Conservation (phyloP, 345 rosid species). For the Eucalyptus rudis region DNA sequence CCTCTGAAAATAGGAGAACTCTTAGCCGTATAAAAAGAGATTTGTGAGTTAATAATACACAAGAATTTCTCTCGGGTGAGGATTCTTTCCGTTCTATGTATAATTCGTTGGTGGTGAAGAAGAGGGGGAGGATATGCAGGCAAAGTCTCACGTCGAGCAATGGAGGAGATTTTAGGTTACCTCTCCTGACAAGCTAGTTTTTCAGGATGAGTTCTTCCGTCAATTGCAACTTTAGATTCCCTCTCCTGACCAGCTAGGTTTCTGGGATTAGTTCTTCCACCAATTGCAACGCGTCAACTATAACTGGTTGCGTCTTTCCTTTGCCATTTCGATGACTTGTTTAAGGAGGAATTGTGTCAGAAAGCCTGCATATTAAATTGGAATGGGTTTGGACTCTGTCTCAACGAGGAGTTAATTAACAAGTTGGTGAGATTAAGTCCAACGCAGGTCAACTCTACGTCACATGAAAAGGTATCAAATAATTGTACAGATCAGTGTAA, state of each 20-base stretch:
- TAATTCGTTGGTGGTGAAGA: background rate
- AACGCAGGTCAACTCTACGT: background rate
- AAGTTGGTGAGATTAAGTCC: background rate
- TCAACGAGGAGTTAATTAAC: background rate
- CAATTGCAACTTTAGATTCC: background rate
- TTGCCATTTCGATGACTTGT: background rate
- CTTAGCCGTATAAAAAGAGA: background rate
- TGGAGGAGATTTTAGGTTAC: background rate
- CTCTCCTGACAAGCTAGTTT: background rate
- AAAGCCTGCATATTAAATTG: background rate
- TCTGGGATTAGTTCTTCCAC: background rate
- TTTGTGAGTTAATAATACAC: background rate
- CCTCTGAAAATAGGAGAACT: background rate
- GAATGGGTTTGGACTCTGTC: background rate
- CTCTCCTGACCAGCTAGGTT: background rate
- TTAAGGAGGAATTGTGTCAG: background rate
- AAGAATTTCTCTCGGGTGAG: background rate
- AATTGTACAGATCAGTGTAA: background rate
- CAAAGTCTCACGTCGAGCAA: background rate
- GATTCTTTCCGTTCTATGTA: background rate
- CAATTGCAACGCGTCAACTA: background rate
- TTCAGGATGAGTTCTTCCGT: background rate
- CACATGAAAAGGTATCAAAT: background rate
- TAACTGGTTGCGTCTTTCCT: background rate
- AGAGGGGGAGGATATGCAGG: background rate